phyloP scores from a whole-genome alignment of 2,329 filamentous ascomycete genomes.

The Cordyceps cateniannulata region DNA sequence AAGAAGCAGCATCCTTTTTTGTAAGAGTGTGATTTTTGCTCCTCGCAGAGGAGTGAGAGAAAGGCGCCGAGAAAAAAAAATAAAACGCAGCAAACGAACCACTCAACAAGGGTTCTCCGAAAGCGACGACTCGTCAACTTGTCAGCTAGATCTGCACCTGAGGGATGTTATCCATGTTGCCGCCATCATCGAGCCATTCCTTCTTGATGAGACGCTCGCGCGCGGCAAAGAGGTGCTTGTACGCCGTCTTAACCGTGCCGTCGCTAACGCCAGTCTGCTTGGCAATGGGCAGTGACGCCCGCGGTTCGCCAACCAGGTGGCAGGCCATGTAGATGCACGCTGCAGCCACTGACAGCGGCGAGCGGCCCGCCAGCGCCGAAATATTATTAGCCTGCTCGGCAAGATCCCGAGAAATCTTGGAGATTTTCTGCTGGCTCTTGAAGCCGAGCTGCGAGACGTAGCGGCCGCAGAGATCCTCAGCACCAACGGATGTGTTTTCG shows the following conservation, averaged over 20 bases:
- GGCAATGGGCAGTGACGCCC: slow-evolving; percentile 81
- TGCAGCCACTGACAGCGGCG: slow-evolving; percentile 86
- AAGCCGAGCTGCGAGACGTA: slow-evolving; percentile 80
- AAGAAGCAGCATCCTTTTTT: not conserved
- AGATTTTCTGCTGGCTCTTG: slow-evolving; percentile 65
- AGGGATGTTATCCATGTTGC: slow-evolving; percentile 66
- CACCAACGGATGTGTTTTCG: slow-evolving; percentile 70
- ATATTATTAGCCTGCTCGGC: slow-evolving; percentile 71
- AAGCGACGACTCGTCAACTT: not conserved
- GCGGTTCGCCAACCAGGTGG: slow-evolving; percentile 72
- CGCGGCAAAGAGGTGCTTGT: slow-evolving; percentile 76
- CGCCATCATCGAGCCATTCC: slow-evolving; percentile 68
- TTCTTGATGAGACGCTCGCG: slow-evolving; percentile 68
- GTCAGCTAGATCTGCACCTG: slow-evolving; percentile 26
- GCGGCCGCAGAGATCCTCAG: slow-evolving; percentile 78
- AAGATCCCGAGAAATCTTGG: slow-evolving; percentile 72
- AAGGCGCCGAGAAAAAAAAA: not conserved
- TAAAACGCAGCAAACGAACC: not conserved
- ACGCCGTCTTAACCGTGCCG: slow-evolving; percentile 92
- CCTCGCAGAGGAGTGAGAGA: not conserved
- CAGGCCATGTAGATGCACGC: slow-evolving; percentile 97
- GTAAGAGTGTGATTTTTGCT: not conserved
- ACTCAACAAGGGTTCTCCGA: not conserved
- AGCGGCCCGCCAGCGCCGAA: slow-evolving; percentile 82
- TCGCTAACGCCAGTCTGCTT: slow-evolving; percentile 84